Conservation (phyloP, 108 stramenopile genomes). For the Conticribra guillardii region DNA sequence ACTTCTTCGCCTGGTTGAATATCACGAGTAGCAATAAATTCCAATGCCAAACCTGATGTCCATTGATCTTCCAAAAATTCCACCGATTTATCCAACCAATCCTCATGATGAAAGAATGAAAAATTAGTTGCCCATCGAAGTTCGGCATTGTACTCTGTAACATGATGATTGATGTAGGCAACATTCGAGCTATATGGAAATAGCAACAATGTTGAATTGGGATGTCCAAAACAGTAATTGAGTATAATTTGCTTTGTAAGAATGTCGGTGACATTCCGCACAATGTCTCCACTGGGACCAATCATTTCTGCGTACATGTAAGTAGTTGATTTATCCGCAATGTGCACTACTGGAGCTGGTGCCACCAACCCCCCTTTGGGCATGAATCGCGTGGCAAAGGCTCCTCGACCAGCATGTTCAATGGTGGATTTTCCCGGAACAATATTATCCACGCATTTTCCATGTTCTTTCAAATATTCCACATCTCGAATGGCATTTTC, state of each 20-base stretch:
- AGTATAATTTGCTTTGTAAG: slow-evolving; percentile 64
- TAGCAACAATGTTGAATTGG: slow-evolving; percentile 68
- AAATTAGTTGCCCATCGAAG: slow-evolving; percentile 67
- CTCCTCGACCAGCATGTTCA: slow-evolving; percentile 79
- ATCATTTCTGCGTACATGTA: slow-evolving; percentile 52
- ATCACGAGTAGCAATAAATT: slow-evolving; percentile 57
- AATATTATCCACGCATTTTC: slow-evolving; percentile 80
- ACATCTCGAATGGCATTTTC: slow-evolving; percentile 48
- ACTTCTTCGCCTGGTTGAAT: slow-evolving; percentile 66
- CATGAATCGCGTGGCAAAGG: slow-evolving; percentile 75
- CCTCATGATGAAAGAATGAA: slow-evolving; percentile 56
- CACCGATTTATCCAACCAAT: slow-evolving; percentile 66
- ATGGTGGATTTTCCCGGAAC: slow-evolving; percentile 59
- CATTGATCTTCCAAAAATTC: slow-evolving; percentile 55
- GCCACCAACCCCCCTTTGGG: slow-evolving; percentile 62
- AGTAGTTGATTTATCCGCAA: slow-evolving; percentile 50
- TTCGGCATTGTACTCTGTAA: slow-evolving; percentile 62
- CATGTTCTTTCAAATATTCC: slow-evolving; percentile 70
- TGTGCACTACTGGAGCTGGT: slow-evolving; percentile 71
- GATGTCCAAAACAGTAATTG: slow-evolving; percentile 86
- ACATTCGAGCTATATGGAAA: slow-evolving; percentile 75
- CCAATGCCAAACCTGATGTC: slow-evolving; percentile 57
- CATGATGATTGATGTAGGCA: slow-evolving; percentile 74
- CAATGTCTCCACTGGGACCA: slow-evolving; percentile 33
- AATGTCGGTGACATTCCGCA: slow-evolving; percentile 37